Base-by-base conservation (phyloP, 495 filamentous ascomycete species). In the Podospora bellae-mahoneyi region DNA sequence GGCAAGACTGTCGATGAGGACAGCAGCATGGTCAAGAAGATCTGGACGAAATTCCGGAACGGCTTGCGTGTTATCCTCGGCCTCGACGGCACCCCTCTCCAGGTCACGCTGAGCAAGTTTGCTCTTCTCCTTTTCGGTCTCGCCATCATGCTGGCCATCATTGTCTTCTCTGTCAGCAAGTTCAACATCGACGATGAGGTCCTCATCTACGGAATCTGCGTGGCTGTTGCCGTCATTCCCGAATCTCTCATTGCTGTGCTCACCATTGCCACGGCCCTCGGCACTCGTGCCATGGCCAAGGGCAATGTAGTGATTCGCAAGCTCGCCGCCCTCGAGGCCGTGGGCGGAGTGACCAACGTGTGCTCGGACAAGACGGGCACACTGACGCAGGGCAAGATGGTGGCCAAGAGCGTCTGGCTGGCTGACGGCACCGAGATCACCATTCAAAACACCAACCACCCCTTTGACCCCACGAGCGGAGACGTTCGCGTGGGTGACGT, bases 341-440 rank as follows among this genome's bases (percentile, higher is more conserved):
- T 95, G 30, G 92, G 91, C 26, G 91, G 91, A 54, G 90, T 94
- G 54, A 93, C 91, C 59, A 93, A 94, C 71, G 94, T 95, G 71
- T 95, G 92, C 76, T 93, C 91, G 4, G 92, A 95, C 77, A 95
- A 95, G 73, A 95, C 92, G 6, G 92, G 92, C 5, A 95, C 92
- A 1, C 79, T 95, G 28, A 95, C 92, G 0, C 87, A 90, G 73
- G 89, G 89, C 32, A 80, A 88, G 74, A 83, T 93, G 90, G 88
- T 94, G 10, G 87, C 91, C 32, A 87, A 87, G 68, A 89, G 90
- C 68, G 90, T 88, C 4, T 96, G 92, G 92, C 80, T 96, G 64
- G 90, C 90, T 0, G 85, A 83, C 30, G 79, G 82, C 7, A 81
- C 82, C 2, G 81, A 84, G 58, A 85, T 84, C 69, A 83, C 82